phyloP scores from a whole-genome alignment of 2,329 filamentous ascomycete species.

The Dactylellina parvicollis region DNA sequence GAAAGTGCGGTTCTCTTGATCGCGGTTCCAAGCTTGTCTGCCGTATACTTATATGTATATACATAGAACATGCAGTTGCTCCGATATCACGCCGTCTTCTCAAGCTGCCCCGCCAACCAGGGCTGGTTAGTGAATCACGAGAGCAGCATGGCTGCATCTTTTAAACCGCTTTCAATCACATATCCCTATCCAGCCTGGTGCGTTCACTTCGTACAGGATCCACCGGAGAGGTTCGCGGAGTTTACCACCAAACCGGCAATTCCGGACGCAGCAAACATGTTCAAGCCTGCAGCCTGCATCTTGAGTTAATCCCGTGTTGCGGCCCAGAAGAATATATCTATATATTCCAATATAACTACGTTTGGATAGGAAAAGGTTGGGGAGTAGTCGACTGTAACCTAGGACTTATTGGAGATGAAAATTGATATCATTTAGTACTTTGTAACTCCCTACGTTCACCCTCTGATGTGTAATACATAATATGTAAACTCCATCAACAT shows the following conservation, averaged over 20 bases:
- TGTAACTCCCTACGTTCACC: no score
- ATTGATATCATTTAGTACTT: no score
- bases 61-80: constrained; percentile 14
- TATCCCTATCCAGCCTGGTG: constrained; percentile 23
- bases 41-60: no score
- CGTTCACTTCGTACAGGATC: constrained; percentile 4
- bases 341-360: no score
- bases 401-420: no score
- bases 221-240: background rate
- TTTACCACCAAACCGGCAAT: background rate
- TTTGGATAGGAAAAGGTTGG: no score
- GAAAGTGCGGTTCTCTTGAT: background rate
- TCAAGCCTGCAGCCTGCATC: background rate
- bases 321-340: no score
- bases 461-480: no score
- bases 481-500: no score
- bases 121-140: constrained; percentile 45
- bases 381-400: no score
- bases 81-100: constrained; percentile 46
- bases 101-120: constrained; percentile 43
- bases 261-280: background rate
- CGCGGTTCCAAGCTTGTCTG: constrained; percentile 8
- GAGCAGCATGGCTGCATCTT: constrained; percentile 23
- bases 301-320: background rate
- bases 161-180: constrained; percentile 28